A percentile compares a stretch with the other conserved stretches of the same genome.
Conservation (phyloP, 75 land plant genomes). For the Ceratopteris richardii region DNA sequence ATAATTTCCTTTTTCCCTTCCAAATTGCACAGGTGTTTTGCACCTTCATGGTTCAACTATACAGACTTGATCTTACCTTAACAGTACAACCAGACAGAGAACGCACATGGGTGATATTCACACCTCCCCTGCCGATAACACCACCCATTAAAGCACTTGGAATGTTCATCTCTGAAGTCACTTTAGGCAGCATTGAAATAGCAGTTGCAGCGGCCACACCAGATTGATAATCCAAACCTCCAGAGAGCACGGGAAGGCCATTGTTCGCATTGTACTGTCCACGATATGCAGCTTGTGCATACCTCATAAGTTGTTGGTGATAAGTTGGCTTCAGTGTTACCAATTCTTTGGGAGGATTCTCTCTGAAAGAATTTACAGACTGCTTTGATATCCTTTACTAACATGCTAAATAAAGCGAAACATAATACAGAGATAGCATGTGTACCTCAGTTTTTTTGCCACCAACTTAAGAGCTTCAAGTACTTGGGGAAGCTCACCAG, state of each 20-base stretch:
- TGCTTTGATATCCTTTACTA: neutral
- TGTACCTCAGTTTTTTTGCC: conserved; percentile 45
- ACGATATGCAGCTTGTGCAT: conserved; percentile 25
- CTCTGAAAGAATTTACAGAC: conserved; percentile 20
- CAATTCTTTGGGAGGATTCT: conserved; percentile 51
- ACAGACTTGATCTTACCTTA: conserved; percentile 25
- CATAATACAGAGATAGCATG: neutral
- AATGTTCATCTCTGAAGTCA: conserved; percentile 38
- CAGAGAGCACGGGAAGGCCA: conserved; percentile 4
- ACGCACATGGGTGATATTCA: conserved; percentile 56
- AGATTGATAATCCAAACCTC: conserved; percentile 13
- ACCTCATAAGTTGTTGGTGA: conserved; percentile 15
- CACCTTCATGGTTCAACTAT: too few relatives aligned
- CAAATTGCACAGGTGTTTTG: neutral
- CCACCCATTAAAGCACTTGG: conserved; percentile 55
- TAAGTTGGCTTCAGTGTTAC: conserved; percentile 39
- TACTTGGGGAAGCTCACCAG: conserved; percentile 54
- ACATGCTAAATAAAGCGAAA: neutral
- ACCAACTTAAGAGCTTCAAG: conserved; percentile 47
- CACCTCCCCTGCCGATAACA: conserved; percentile 49
- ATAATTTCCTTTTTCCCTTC: neutral
- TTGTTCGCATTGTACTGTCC: conserved; percentile 7
- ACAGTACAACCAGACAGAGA: conserved; percentile 54
- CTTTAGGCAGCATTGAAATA: conserved; percentile 37
- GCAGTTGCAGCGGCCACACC: conserved; percentile 5